These are phyloP conservation scores for Fusarium dlaminii DNA, from an alignment of 2,329 filamentous ascomycete species.

Conservation along the genomic window DNA sequence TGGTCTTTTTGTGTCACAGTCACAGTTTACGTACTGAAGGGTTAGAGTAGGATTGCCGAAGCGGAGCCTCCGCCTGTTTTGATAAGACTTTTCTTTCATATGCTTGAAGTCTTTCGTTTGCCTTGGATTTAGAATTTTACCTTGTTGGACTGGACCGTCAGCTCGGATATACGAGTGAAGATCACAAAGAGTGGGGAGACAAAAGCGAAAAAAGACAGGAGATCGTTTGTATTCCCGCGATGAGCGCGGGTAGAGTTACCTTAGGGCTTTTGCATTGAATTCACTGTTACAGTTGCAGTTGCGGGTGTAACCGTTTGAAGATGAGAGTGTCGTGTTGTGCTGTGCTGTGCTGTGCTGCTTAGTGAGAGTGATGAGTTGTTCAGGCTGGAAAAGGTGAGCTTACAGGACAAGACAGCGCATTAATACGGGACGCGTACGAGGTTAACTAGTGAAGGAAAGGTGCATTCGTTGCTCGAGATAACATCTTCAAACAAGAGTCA, in stretches of 20 bases:
- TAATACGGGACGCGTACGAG: not conserved
- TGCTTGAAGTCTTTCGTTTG: not conserved
- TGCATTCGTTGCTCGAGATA: not conserved
- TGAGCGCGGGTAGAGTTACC: slow-evolving; percentile 13
- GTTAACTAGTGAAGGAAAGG: not conserved
- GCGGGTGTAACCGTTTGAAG: slow-evolving; percentile 11
- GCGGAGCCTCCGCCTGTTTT: slow-evolving; percentile 23
- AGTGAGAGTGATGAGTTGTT: slow-evolving; percentile 21
- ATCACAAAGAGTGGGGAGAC: slow-evolving; percentile 15
- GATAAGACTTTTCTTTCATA: slow-evolving; percentile 2
- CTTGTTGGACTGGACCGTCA: slow-evolving; percentile 14
- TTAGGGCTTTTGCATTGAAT: not conserved
- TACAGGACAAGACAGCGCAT: slow-evolving; percentile 2
- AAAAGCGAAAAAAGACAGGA: not conserved
- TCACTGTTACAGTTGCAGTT: slow-evolving; percentile 1
- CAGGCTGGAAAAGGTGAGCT: slow-evolving; percentile 7
- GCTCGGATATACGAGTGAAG: slow-evolving; percentile 19
- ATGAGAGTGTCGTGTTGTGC: not conserved
- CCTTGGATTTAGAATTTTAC: not conserved
- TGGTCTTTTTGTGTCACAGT: slow-evolving; percentile 18
- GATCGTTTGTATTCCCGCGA: not conserved
- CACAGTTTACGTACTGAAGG: not conserved
- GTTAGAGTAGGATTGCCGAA: slow-evolving; percentile 34
- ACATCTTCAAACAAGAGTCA: slow-evolving; percentile 3
- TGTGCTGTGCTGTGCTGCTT: not conserved